Evolutionary conservation across 352 stramenopile genomes (phyloP).

Genomic region (Globisporangium iwayamae): DNA sequence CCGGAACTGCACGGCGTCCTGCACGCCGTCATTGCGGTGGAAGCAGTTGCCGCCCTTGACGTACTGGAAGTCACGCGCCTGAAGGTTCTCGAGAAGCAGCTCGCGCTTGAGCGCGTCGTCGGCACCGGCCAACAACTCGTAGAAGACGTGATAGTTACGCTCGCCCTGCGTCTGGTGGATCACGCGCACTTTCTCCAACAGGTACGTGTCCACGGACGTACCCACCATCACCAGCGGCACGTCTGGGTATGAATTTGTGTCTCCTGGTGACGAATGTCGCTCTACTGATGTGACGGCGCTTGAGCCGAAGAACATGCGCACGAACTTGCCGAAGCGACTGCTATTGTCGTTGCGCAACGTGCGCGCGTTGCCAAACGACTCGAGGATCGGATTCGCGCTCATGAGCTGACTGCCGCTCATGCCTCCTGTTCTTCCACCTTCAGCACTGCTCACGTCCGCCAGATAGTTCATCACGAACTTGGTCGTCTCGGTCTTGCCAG

Average conservation of each 20-base stretch:
- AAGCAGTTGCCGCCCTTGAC: slow-evolving; percentile 64
- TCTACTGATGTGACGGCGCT: slow-evolving; percentile 18
- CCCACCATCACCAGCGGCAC: slow-evolving; percentile 53
- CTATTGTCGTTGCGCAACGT: slow-evolving; percentile 83
- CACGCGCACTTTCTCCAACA: slow-evolving; percentile 92
- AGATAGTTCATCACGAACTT: slow-evolving; percentile 81
- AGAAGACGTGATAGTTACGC: slow-evolving; percentile 84
- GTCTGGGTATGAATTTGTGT: neutral
- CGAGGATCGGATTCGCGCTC: slow-evolving; percentile 81
- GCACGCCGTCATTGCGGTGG: slow-evolving; percentile 57
- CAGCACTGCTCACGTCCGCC: slow-evolving; percentile 26
- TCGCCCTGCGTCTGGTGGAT: slow-evolving; percentile 71
- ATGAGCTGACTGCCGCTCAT: slow-evolving; percentile 66
- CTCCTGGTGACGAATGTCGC: neutral
- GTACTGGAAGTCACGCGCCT: slow-evolving; percentile 59
- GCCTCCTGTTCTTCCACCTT: slow-evolving; percentile 12
- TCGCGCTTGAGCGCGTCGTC: slow-evolving; percentile 38
- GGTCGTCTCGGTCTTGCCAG: slow-evolving; percentile 51
- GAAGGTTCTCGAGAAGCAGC: slow-evolving; percentile 34
- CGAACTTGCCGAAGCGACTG: slow-evolving; percentile 86
- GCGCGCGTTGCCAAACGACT: slow-evolving; percentile 82
- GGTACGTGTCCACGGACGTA: slow-evolving; percentile 83
- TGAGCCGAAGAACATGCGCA: slow-evolving; percentile 80
- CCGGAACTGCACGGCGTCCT: slow-evolving; percentile 60
- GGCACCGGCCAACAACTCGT: slow-evolving; percentile 63